phyloP scores from a whole-genome alignment of 495 filamentous ascomycete genomes.

The Aspergillus sclerotioniger region DNA sequence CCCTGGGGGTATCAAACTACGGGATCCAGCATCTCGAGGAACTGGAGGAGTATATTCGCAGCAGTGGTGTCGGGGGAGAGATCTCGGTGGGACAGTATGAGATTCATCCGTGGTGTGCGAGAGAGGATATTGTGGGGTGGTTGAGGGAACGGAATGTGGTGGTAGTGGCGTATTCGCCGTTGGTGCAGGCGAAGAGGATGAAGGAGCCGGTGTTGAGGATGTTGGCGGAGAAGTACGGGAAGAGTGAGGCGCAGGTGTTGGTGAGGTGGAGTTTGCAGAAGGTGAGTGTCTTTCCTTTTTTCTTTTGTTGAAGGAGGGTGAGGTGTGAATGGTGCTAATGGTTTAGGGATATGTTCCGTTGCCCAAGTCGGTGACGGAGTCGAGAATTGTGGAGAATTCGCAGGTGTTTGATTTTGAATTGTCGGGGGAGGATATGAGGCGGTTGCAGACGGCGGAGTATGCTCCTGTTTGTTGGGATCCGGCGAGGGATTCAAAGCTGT shows the following conservation, averaged over 20 bases:
- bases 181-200: conserved; percentile 66
- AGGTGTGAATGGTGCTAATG: conserved; percentile 43
- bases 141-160: conserved; percentile 64
- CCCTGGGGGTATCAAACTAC: conserved; percentile 57
- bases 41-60: conserved; percentile 67
- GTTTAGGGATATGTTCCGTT: conserved; percentile 65
- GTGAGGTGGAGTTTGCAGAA: conserved; percentile 86
- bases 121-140: conserved; percentile 76
- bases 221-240: conserved; percentile 66
- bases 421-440: conserved; percentile 55
- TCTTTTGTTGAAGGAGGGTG: neutral
- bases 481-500: conserved; percentile 26
- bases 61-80: conserved; percentile 68
- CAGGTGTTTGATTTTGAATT: conserved; percentile 81
- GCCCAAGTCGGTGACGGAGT: conserved; percentile 61
- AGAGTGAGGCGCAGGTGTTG: conserved; percentile 75
- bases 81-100: conserved; percentile 86
- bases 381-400: conserved; percentile 68
- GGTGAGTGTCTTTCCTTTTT: conserved; percentile 33
- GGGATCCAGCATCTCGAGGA: conserved; percentile 55
- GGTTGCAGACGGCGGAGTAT: conserved; percentile 53
- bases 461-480: conserved; percentile 76
- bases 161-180: conserved; percentile 77
- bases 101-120: conserved; percentile 83
- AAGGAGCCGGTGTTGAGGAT: conserved; percentile 60